Conservation (phyloP, 495 filamentous ascomycete genomes). For the Halenospora varia region DNA sequence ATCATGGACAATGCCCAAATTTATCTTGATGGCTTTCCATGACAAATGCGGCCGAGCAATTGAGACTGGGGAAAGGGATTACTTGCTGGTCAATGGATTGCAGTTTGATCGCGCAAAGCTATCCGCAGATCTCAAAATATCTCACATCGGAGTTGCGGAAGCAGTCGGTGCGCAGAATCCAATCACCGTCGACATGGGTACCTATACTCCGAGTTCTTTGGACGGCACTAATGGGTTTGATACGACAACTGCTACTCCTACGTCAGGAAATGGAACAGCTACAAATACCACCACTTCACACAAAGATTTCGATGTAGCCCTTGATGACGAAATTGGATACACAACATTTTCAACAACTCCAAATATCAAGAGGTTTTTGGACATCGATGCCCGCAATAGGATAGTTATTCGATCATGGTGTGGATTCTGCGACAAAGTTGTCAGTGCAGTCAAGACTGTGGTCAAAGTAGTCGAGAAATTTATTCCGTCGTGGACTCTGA, state of each 20-base stretch:
- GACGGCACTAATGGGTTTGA: not conserved
- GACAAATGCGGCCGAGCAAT: not conserved
- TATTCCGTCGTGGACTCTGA: not conserved
- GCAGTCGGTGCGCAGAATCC: not conserved
- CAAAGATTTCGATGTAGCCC: not conserved
- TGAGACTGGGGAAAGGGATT: not conserved
- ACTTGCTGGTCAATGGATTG: not conserved
- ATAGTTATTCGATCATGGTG: not conserved
- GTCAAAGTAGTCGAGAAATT: not conserved
- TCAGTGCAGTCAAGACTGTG: not conserved
- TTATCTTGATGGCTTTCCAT: constrained; percentile 1
- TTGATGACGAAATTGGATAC: not conserved
- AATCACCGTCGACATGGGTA: not conserved
- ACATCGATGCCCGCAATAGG: not conserved
- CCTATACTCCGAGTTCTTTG: not conserved
- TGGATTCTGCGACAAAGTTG: not conserved
- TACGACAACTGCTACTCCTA: not conserved
- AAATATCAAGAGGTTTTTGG: not conserved
- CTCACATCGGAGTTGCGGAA: not conserved
- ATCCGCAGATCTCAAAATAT: not conserved
- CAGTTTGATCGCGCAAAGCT: not conserved
- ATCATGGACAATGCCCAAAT: constrained; percentile 3
- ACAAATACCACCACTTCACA: not conserved
- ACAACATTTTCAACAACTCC: not conserved
- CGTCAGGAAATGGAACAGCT: not conserved